These are phyloP conservation scores for Phytophthora sp. DNA, from an alignment of 352 stramenopile species.

Conservation along the genomic window DNA sequence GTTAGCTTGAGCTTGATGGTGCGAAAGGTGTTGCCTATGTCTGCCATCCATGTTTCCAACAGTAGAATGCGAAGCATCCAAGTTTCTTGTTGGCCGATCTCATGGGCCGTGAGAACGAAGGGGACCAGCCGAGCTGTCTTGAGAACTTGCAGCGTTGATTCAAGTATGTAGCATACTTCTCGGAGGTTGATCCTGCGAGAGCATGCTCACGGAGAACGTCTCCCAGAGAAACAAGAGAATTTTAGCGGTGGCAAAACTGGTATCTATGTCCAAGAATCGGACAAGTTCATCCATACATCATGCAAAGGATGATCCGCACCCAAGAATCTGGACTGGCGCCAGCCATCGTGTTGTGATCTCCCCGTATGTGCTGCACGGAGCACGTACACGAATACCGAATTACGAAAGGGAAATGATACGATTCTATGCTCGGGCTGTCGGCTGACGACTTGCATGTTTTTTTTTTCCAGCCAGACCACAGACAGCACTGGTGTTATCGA, in stretches of 20 bases:
- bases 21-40: constrained; percentile 14
- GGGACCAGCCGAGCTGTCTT: neutral
- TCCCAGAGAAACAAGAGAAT: constrained; percentile 23
- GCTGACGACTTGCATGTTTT: constrained; percentile 1
- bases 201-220: neutral
- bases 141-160: constrained; percentile 9
- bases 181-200: neutral
- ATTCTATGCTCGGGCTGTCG: constrained; percentile 5
- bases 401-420: constrained; percentile 6
- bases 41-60: constrained; percentile 15
- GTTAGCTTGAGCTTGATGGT: constrained; percentile 35
- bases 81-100: constrained; percentile 9
- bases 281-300: constrained; percentile 20
- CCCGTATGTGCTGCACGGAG: constrained; percentile 9
- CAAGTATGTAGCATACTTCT: constrained; percentile 20
- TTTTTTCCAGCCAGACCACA: neutral
- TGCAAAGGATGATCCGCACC: constrained; percentile 3
- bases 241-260: constrained; percentile 6
- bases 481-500: constrained; percentile 18
- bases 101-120: neutral
- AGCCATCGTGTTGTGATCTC: constrained; percentile 10
- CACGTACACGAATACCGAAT: constrained; percentile 7
- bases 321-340: constrained; percentile 19
- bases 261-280: constrained; percentile 16
- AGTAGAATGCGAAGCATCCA: constrained; percentile 20